A percentile compares a stretch with the other conserved stretches of the same genome.
phyloP scores from a whole-genome alignment of 352 stramenopile species.

The Pythium brassicae region DNA sequence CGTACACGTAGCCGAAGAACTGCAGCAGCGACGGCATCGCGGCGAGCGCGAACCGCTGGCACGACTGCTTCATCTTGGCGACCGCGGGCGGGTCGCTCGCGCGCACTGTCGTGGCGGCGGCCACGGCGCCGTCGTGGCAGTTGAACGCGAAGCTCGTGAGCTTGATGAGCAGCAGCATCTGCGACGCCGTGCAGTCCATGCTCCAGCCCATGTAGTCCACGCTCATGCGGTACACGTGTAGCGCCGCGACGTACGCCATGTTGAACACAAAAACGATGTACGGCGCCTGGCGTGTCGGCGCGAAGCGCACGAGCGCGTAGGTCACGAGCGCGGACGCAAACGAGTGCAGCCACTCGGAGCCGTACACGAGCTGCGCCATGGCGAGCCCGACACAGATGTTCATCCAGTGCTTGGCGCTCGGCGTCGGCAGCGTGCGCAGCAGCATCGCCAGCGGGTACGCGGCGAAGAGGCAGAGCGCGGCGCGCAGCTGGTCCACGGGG shows the following conservation, averaged over 20 bases:
- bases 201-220: slow-evolving; percentile 94
- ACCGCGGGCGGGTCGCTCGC: slow-evolving; percentile 23
- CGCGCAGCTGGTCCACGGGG: slow-evolving; percentile 66
- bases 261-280: slow-evolving; percentile 91
- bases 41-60: slow-evolving; percentile 52
- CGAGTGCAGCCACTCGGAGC: slow-evolving; percentile 93
- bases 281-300: slow-evolving; percentile 41
- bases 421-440: slow-evolving; percentile 78
- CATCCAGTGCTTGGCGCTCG: slow-evolving; percentile 87
- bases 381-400: slow-evolving; percentile 90
- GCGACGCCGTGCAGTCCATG: slow-evolving; percentile 79
- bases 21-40: slow-evolving; percentile 89
- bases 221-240: slow-evolving; percentile 94
- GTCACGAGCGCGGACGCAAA: slow-evolving; percentile 88
- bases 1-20: slow-evolving; percentile 96
- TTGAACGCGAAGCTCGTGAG: slow-evolving; percentile 97
- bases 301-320: slow-evolving; percentile 74
- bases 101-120: slow-evolving; percentile 14
- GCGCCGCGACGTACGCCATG: slow-evolving; percentile 89
- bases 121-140: slow-evolving; percentile 88
- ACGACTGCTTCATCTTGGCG: slow-evolving; percentile 24
- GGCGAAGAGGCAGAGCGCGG: slow-evolving; percentile 86
- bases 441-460: slow-evolving; percentile 92
- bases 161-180: slow-evolving; percentile 97
- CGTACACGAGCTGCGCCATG: slow-evolving; percentile 93